A percentile compares a stretch with the other conserved stretches of the same genome.
These are phyloP conservation scores for Globisporangium irregulare DNA, from an alignment of 352 stramenopile genomes.

Conservation along the genomic window DNA sequence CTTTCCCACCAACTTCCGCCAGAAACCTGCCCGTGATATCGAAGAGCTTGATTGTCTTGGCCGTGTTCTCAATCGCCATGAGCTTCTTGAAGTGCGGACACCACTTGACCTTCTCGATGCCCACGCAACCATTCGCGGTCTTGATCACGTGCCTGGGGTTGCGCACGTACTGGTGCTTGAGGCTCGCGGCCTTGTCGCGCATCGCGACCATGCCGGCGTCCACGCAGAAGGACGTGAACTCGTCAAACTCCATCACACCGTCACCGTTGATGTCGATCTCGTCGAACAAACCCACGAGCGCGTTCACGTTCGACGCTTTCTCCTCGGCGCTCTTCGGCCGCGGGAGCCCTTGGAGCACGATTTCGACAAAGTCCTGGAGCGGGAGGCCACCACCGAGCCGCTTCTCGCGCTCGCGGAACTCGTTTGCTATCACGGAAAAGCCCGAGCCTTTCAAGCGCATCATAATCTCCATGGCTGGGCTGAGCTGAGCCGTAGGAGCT, in stretches of 20 bases:
- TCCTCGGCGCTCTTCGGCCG: slow-evolving; percentile 38
- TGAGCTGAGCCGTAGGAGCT: neutral
- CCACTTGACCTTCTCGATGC: slow-evolving; percentile 74
- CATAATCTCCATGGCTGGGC: slow-evolving; percentile 68
- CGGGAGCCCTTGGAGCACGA: slow-evolving; percentile 60
- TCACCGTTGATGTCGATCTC: slow-evolving; percentile 89
- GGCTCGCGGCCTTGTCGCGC: slow-evolving; percentile 28
- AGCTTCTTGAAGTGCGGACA: slow-evolving; percentile 58
- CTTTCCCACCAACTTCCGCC: slow-evolving; percentile 39
- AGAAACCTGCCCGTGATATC: slow-evolving; percentile 48
- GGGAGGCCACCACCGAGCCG: slow-evolving; percentile 53
- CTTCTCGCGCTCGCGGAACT: slow-evolving; percentile 67
- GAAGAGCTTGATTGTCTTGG: slow-evolving; percentile 72
- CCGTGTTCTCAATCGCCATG: slow-evolving; percentile 61
- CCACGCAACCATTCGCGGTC: slow-evolving; percentile 42
- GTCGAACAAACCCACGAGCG: slow-evolving; percentile 78
- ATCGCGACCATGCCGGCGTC: slow-evolving; percentile 82
- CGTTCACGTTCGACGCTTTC: slow-evolving; percentile 49
- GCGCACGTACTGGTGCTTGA: slow-evolving; percentile 78
- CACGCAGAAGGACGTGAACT: slow-evolving; percentile 87
- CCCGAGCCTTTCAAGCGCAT: slow-evolving; percentile 74
- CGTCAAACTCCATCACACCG: slow-evolving; percentile 79
- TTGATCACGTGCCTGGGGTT: slow-evolving; percentile 55
- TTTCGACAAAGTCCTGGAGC: slow-evolving; percentile 78
- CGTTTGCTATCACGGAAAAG: slow-evolving; percentile 76